phyloP scores from a whole-genome alignment of 139 green algal species.

The Chlorella sp. region DNA sequence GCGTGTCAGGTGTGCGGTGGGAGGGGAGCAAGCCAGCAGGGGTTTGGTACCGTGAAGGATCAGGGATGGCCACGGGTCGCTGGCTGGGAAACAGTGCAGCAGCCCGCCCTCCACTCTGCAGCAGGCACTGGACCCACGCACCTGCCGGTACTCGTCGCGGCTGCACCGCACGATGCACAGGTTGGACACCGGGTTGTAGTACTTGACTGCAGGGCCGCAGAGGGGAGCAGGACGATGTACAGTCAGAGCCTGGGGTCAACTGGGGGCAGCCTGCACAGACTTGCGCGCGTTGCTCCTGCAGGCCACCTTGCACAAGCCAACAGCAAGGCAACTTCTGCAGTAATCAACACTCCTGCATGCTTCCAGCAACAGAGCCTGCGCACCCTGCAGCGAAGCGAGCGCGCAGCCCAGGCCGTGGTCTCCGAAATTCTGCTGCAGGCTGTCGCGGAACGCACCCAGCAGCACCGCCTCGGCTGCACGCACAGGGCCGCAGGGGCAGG shows the following conservation, averaged over 20 bases:
- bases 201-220: constrained; percentile 50
- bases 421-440: constrained; percentile 53
- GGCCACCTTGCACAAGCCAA: too few species aligned
- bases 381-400: constrained; percentile 45
- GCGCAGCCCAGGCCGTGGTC: constrained; percentile 45
- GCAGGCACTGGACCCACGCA: not conserved
- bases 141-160: constrained; percentile 49
- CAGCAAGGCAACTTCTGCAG: too few species aligned
- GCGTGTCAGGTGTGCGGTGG: not conserved
- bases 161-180: constrained; percentile 50
- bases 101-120: not conserved
- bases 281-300: too few species aligned
- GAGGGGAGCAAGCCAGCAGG: not conserved
- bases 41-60: too few species aligned
- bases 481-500: too few species aligned
- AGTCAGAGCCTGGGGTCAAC: too few species aligned
- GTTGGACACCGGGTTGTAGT: constrained; percentile 52
- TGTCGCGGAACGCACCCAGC: constrained; percentile 43
- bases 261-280: too few species aligned
- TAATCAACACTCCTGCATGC: too few species aligned
- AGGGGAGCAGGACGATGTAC: too few species aligned
- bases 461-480: constrained; percentile 41
- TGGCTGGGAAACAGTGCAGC: not conserved
- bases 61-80: too few species aligned
- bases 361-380: too few species aligned